Percentiles rank a stretch among this genome's conserved stretches.
Conservation (phyloP, 2,329 filamentous ascomycete genomes). For the Penicillium sp. region DNA sequence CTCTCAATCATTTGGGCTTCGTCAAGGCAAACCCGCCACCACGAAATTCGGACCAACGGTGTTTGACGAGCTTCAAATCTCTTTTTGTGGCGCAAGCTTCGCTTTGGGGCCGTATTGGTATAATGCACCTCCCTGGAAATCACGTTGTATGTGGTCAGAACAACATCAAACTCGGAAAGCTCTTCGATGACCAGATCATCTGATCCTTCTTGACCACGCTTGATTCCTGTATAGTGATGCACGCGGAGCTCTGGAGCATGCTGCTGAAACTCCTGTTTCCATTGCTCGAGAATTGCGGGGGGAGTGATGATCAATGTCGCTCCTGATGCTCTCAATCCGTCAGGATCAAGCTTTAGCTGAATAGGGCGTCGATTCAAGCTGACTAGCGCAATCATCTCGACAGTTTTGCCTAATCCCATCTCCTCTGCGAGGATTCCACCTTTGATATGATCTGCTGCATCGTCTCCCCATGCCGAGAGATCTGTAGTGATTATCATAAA, state of each 20-base stretch:
- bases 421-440: slow-evolving; percentile 53
- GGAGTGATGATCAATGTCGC: slow-evolving; percentile 66
- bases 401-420: slow-evolving; percentile 53
- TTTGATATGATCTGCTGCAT: slow-evolving; percentile 29
- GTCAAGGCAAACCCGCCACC: slow-evolving; percentile 78
- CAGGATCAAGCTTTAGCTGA: slow-evolving; percentile 16
- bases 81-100: slow-evolving; percentile 65
- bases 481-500: slow-evolving; percentile 42
- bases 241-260: slow-evolving; percentile 60
- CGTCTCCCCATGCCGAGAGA: slow-evolving; percentile 33
- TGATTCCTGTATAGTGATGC: slow-evolving; percentile 58
- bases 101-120: slow-evolving; percentile 67
- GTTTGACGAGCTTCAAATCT: slow-evolving; percentile 68
- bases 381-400: slow-evolving; percentile 50
- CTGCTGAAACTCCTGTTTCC: slow-evolving; percentile 58
- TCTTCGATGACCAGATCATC: slow-evolving; percentile 47
- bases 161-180: slow-evolving; percentile 54
- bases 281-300: slow-evolving; percentile 61
- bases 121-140: slow-evolving; percentile 81
- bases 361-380: slow-evolving; percentile 38
- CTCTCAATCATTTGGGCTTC: slow-evolving; percentile 88
- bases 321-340: slow-evolving; percentile 42
- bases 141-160: slow-evolving; percentile 65
- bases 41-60: slow-evolving; percentile 76
- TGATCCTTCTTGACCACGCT: slow-evolving; percentile 32